These are phyloP conservation scores for Malus domestica DNA, from an alignment of 306 rosid species.

Conservation along the genomic window DNA sequence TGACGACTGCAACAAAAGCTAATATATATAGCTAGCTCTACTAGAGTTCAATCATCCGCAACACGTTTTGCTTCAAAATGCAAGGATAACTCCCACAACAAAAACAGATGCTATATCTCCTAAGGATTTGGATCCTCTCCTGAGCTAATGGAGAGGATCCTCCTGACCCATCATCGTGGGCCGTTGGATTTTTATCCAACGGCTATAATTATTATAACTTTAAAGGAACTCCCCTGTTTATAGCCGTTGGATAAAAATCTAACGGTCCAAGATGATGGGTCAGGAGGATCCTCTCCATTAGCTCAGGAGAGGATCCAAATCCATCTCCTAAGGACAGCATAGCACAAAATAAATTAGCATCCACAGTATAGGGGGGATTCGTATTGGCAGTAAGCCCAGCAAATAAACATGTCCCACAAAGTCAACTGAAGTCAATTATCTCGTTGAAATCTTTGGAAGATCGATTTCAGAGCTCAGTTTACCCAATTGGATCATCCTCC, in stretches of 20 bases:
- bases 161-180: too few species aligned
- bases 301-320: not conserved
- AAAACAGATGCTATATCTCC: not conserved
- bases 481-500: constrained; percentile 54
- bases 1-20: not conserved
- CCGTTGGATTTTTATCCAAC: too few species aligned
- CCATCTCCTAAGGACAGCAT: not conserved
- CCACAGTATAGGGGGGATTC: not conserved
- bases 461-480: not conserved
- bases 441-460: not conserved
- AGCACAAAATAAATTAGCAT: constrained; percentile 8
- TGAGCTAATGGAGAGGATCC: too few species aligned
- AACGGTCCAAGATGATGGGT: too few species aligned
- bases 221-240: too few species aligned
- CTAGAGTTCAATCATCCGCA: not conserved
- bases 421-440: constrained; percentile 9
- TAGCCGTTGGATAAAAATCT: too few species aligned
- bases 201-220: too few species aligned
- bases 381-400: constrained; percentile 9
- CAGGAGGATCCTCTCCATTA: too few species aligned
- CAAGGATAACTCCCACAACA: not conserved
- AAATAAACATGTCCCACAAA: constrained; percentile 22
- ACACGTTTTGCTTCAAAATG: not conserved
- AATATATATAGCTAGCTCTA: not conserved
- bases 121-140: not conserved